Base-by-base conservation (phyloP, 768 basidiomycete genomes). In the Sarcomyxa edulis region DNA sequence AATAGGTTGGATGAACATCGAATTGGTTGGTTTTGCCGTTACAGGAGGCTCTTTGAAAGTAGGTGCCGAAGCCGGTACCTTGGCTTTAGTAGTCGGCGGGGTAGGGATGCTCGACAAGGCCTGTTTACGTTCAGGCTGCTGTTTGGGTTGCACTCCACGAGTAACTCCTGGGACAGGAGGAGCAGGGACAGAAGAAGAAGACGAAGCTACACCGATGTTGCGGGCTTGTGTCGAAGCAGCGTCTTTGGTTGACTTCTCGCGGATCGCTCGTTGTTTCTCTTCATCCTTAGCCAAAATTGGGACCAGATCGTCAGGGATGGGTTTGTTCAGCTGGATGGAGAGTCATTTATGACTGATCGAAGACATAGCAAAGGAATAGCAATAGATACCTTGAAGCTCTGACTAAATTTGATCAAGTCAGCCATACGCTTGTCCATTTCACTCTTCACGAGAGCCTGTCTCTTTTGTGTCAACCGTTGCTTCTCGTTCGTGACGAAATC, bases 401-500 rank as follows among this genome's bases (percentile, higher is more conserved):
- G 75, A 47, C 90, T 91, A 62, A 97, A 99, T 61, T 87, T 88
- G 57, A 93, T 75, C 25, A 98, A 69, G 29, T 98, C 95, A 7
- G 91, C 86, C 69, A 96, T 79, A 45, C 88, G 81, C 55, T 88
- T 89, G 60, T 98, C 92, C 80, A 94, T 88, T 58, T 97, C 94
- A 52, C 74, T 86, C 73, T 93, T 94, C 35, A 81, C 78, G 31
- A 94, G 62, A 10, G 85, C 83, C 52, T 91, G 88, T 59, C 88
- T 79, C 74, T 94, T 95, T 65, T 91, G 84, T 31, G 87, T 84
- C 41, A 96, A 63, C 36, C 88, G 76, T 53, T 96, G 86, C 56
- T 85, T 88, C 65, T 98, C 96, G 49, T 77, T 82, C 1, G 84
- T 84, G 24, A 99, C 92, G 52, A 97, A 98, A 50, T 91, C 83